These are phyloP conservation scores for Talaromyces sp. DNA, from an alignment of 2,329 filamentous ascomycete genomes.

Conservation along the genomic window DNA sequence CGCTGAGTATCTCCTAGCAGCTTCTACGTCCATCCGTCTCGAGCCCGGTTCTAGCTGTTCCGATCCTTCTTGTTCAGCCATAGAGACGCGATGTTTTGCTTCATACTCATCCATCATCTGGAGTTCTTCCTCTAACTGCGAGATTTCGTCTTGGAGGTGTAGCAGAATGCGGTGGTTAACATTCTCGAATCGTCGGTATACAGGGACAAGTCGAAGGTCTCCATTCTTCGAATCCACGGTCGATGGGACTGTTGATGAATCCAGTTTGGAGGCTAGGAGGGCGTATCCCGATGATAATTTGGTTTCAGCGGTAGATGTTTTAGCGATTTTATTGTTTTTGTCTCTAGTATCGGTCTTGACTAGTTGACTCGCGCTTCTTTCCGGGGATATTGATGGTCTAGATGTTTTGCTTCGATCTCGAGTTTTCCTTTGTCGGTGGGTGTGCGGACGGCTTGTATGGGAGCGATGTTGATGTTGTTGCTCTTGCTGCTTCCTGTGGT, in stretches of 20 bases:
- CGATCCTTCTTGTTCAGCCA: constrained; percentile 31
- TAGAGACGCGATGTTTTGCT: constrained; percentile 33
- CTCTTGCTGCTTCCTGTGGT: constrained; percentile 22
- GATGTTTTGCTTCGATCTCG: constrained; percentile 21
- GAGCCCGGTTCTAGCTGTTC: constrained; percentile 36
- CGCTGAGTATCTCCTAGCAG: constrained; percentile 50
- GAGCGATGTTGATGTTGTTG: not conserved
- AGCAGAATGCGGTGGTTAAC: constrained; percentile 79
- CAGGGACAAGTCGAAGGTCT: constrained; percentile 47
- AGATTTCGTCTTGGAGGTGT: constrained; percentile 80
- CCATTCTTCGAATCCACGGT: constrained; percentile 18
- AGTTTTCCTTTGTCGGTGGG: constrained; percentile 13
- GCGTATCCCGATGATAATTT: constrained; percentile 33
- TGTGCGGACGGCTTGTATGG: not conserved
- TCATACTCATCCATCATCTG: constrained; percentile 63
- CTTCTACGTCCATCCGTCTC: constrained; percentile 42
- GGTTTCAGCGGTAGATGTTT: not conserved
- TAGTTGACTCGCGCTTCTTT: constrained; percentile 3
- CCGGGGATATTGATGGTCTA: constrained; percentile 23
- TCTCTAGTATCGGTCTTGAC: constrained; percentile 8
- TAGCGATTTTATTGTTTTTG: not conserved
- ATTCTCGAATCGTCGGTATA: constrained; percentile 79
- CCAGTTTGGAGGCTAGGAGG: constrained; percentile 32
- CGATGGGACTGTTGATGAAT: constrained; percentile 21
- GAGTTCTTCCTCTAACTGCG: constrained; percentile 75